These are phyloP conservation scores for Teratosphaeria epicoccoides DNA, from an alignment of 2,329 filamentous ascomycete species.

Conservation along the genomic window DNA sequence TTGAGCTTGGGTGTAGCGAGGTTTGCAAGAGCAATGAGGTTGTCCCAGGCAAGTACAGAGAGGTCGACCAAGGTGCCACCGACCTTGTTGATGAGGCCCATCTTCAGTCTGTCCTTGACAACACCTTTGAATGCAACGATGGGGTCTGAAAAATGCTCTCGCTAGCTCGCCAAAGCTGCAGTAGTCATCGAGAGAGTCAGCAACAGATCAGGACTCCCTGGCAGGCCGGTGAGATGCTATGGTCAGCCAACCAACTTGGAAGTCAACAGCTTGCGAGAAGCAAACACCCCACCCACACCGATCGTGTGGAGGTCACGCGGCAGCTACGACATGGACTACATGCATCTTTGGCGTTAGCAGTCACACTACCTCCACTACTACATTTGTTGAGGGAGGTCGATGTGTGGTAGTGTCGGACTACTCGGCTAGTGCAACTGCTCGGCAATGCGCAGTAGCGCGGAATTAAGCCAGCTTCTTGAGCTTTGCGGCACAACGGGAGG, in stretches of 20 bases:
- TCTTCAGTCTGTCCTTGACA: not conserved
- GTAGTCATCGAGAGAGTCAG: not conserved
- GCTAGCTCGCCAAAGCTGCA: not conserved
- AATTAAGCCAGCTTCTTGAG: not conserved
- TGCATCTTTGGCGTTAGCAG: not conserved
- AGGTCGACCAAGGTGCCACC: constrained; percentile 25
- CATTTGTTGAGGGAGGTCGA: not conserved
- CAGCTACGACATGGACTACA: not conserved
- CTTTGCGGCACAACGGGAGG: not conserved
- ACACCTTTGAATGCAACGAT: not conserved
- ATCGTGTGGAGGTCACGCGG: not conserved
- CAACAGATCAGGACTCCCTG: not conserved
- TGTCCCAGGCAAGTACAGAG: constrained; percentile 31
- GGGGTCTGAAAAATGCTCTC: not conserved
- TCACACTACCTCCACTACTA: not conserved
- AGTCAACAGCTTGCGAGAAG: not conserved
- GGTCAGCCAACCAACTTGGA: not conserved
- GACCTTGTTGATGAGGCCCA: constrained; percentile 15
- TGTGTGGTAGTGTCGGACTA: not conserved
- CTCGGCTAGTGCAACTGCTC: not conserved
- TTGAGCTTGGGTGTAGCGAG: constrained; percentile 28
- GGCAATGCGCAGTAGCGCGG: not conserved
- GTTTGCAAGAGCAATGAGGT: constrained; percentile 29
- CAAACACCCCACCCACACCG: not conserved
- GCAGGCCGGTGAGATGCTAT: not conserved